Evolutionary conservation across 257 asterid genomes (phyloP).

Genomic region (Solanum corneliomulleri): DNA sequence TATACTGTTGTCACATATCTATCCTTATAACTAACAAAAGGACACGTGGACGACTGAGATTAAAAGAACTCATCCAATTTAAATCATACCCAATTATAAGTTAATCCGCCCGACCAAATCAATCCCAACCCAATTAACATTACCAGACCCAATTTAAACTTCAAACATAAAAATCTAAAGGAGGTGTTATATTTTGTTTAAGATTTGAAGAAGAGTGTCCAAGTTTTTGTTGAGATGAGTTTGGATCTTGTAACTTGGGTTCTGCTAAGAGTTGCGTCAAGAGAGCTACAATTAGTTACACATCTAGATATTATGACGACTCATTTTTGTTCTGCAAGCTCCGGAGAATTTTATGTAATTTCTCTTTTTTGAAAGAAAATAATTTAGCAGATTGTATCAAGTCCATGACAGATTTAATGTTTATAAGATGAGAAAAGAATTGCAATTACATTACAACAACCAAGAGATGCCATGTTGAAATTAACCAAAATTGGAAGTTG

Average conservation of each 20-base stretch:
- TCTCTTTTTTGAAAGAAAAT: neutral
- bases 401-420: neutral
- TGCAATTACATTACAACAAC: neutral
- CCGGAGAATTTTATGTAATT: neutral
- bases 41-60: neutral
- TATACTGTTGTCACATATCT: neutral
- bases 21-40: neutral
- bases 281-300: neutral
- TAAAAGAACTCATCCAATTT: neutral
- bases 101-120: neutral
- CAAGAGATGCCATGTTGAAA: neutral
- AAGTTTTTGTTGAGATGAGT: neutral
- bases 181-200: too few relatives aligned
- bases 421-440: neutral
- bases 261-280: neutral
- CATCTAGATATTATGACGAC: neutral
- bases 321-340: neutral
- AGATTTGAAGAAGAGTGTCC: neutral
- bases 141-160: too few relatives aligned
- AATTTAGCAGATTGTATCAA: neutral
- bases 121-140: neutral
- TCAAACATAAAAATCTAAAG: too few relatives aligned
- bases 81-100: neutral
- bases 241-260: neutral
- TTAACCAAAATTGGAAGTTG: constrained; percentile 55